Percentiles rank a stretch among this genome's conserved stretches.
Conservation (phyloP, 768 basidiomycete genomes). For the Agrocybe pediades region DNA sequence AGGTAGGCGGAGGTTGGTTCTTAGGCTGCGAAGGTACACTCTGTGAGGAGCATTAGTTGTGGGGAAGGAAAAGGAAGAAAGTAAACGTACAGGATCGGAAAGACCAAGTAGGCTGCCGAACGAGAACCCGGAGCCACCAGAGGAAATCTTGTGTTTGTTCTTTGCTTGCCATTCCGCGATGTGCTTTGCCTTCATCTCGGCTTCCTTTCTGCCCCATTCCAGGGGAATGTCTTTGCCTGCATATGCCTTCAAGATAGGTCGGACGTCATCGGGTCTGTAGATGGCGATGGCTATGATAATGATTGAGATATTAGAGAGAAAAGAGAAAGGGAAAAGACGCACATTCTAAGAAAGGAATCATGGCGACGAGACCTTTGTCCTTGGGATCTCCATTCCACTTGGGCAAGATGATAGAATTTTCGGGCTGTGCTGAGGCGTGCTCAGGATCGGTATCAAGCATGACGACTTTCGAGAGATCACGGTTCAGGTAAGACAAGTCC, state of each 20-base stretch:
- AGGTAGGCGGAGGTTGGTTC: conserved; percentile 44
- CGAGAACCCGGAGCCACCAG: conserved; percentile 25
- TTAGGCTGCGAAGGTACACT: conserved; percentile 17
- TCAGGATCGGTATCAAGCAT: conserved; percentile 84
- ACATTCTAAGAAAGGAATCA: conserved; percentile 98
- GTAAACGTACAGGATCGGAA: conserved; percentile 18
- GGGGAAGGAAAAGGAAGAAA: conserved; percentile 1
- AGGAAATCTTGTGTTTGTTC: conserved; percentile 32
- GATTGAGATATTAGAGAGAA: conserved; percentile 1
- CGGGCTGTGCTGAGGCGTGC: conserved; percentile 77
- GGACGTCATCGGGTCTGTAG: conserved; percentile 84
- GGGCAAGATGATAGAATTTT: conserved; percentile 83
- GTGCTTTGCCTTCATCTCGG: conserved; percentile 74
- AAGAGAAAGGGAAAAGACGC: conserved; percentile 16
- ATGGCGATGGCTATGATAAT: conserved; percentile 81
- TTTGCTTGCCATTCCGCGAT: conserved; percentile 80
- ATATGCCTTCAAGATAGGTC: conserved; percentile 85
- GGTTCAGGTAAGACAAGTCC: conserved; percentile 94
- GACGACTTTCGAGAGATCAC: conserved; percentile 89
- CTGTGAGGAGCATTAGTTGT: not conserved
- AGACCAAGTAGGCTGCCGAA: conserved; percentile 45
- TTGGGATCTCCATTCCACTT: conserved; percentile 82
- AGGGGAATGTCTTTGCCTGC: conserved; percentile 84
- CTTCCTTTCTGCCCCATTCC: conserved; percentile 89
- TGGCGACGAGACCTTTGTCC: conserved; percentile 76